Base-by-base conservation (phyloP, 345 rosid genomes). In the Lumnitzera racemosa region DNA sequence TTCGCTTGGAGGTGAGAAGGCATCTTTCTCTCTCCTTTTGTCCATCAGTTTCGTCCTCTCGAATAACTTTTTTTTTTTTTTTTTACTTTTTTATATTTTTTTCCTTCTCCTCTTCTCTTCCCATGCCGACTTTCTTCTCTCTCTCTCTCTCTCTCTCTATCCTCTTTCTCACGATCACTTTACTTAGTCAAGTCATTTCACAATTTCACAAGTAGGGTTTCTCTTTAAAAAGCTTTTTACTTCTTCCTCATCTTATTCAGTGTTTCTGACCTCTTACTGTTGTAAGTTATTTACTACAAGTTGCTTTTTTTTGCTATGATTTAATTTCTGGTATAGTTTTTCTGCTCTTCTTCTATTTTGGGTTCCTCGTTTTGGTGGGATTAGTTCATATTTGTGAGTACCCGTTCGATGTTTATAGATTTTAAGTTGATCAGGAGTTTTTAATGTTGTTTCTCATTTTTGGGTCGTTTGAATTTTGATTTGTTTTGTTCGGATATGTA, bases 11-110 rank as follows among this genome's bases (percentile, higher is more conserved):
- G 62, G 62, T 58, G 47, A 47, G 51, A 47, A 58, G 31, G 62
- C 62, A 58, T 58, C 62, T 47, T 31, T 49, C 52, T 49, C 52
- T 49, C 15, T 16, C 46, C 60, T 41, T 58, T 58, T 13, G 17
- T 15, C 51, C 31, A 58, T 58, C 62, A 58, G 24, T 58, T 50
- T 47, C 52, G 49, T 58, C 62, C 62, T 24, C 62, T 58, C 51
- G 51, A 47, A 57, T 57, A 43, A 16, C 10, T 36, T 60, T 47
- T 25, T 41, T 43, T 16, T 41, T n/a, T 36, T 60, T 47, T 25
- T 41, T 43, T 16, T 46, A 36, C 12, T 16, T 20, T 59, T 25
- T 47, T 20, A 36, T 36, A 4, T 17, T 8, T 49, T 27, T 48
- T n/a, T 23, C 20, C 0, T 20, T 36, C 51, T 60, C 47, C 29